phyloP scores from a whole-genome alignment of 2,329 filamentous ascomycete species.

The Fusarium scirpi region DNA sequence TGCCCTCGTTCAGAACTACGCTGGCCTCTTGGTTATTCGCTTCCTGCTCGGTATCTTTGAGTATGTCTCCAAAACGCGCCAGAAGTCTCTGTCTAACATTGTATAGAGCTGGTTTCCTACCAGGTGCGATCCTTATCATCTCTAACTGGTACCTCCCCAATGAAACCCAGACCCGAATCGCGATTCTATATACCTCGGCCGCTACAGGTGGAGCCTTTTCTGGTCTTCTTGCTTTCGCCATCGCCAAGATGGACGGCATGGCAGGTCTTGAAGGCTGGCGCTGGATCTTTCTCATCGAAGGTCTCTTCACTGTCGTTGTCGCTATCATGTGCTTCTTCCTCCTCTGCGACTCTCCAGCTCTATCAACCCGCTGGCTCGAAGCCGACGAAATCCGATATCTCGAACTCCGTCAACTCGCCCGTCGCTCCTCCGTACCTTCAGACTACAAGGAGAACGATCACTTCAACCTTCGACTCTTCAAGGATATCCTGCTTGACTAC shows the following conservation, averaged over 20 bases:
- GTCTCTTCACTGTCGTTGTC: constrained; percentile 18
- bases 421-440: background rate
- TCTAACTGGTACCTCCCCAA: constrained; percentile 33
- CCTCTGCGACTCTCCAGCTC: constrained; percentile 13
- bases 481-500: constrained; percentile 59
- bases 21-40: constrained; percentile 14
- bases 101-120: constrained; percentile 2
- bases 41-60: constrained; percentile 20
- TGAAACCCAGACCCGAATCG: constrained; percentile 27
- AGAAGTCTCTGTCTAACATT: background rate
- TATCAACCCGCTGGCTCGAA: constrained; percentile 16
- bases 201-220: constrained; percentile 49
- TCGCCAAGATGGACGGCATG: constrained; percentile 29
- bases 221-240: constrained; percentile 28
- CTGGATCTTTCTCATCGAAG: constrained; percentile 26
- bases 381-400: constrained; percentile 20
- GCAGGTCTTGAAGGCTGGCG: constrained; percentile 31
- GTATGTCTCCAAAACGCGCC: background rate
- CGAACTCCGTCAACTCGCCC: constrained; percentile 9
- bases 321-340: constrained; percentile 20
- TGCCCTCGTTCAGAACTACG: constrained; percentile 13
- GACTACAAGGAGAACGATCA: constrained; percentile 23
- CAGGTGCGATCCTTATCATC: constrained; percentile 23
- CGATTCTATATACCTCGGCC: constrained; percentile 35
- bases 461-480: constrained; percentile 36